These are phyloP conservation scores for Clonostachys rhizophaga DNA, from an alignment of 2,329 filamentous ascomycete species.

Conservation along the genomic window DNA sequence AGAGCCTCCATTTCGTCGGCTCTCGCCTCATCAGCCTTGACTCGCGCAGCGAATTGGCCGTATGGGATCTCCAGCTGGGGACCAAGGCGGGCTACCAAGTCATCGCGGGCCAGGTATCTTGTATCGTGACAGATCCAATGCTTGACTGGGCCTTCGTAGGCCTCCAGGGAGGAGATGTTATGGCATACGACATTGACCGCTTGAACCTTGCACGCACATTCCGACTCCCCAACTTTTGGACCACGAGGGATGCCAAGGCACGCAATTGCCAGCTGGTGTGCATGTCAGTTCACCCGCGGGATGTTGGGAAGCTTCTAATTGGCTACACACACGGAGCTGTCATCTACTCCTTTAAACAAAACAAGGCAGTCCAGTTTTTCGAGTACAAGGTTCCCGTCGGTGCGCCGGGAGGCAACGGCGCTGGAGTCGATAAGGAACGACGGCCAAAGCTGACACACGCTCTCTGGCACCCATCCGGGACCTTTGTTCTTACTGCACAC, in stretches of 20 bases:
- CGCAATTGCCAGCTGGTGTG: constrained; percentile 61
- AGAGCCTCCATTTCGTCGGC: constrained; percentile 75
- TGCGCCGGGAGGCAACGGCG: constrained; percentile 76
- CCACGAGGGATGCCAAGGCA: constrained; percentile 63
- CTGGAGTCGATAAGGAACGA: constrained; percentile 55
- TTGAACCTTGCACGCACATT: constrained; percentile 66
- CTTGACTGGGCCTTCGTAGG: constrained; percentile 92
- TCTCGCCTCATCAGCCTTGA: constrained; percentile 84
- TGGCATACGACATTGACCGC: constrained; percentile 91
- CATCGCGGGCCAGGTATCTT: constrained; percentile 70
- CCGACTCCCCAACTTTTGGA: constrained; percentile 84
- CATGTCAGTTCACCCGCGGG: constrained; percentile 81
- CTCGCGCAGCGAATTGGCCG: constrained; percentile 74
- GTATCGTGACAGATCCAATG: constrained; percentile 78
- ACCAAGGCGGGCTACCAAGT: constrained; percentile 64
- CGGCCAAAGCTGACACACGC: constrained; percentile 76
- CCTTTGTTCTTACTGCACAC: constrained; percentile 80
- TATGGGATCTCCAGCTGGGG: constrained; percentile 77
- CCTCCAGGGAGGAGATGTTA: constrained; percentile 74
- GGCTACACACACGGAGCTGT: constrained; percentile 87
- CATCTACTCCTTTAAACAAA: constrained; percentile 93
- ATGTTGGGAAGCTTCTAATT: constrained; percentile 86
- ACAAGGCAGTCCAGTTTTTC: constrained; percentile 71
- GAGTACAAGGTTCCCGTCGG: constrained; percentile 78
- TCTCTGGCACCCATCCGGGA: constrained; percentile 91